These are phyloP conservation scores for Penicillium canariense DNA, from an alignment of 495 filamentous ascomycete species.

Conservation along the genomic window DNA sequence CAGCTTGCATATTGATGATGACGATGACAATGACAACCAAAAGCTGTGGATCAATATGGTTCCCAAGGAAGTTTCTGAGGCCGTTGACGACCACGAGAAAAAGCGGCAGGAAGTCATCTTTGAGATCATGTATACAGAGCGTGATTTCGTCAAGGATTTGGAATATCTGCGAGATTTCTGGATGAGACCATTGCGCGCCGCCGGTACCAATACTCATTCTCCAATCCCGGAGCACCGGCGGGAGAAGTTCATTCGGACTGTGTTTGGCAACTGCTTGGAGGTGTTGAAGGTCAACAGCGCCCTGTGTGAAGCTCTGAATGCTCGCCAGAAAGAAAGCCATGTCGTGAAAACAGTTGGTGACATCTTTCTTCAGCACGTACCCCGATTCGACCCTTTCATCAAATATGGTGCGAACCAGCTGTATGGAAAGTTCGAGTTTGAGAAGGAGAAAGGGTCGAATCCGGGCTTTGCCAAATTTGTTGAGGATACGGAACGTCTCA, in stretches of 20 bases:
- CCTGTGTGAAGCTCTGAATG: conserved; percentile 82
- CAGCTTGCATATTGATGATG: conserved; percentile 73
- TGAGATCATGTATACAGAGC: conserved; percentile 97
- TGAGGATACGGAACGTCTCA: conserved; percentile 92
- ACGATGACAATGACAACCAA: conserved; percentile 87
- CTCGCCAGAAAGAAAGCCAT: conserved; percentile 83
- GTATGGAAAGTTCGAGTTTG: conserved; percentile 96
- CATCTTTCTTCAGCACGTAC: conserved; percentile 89
- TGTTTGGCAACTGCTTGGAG: conserved; percentile 95
- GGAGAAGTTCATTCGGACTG: conserved; percentile 87
- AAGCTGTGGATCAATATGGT: conserved; percentile 99
- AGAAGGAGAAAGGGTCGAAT: conserved; percentile 89
- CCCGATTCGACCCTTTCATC: conserved; percentile 93
- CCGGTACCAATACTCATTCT: conserved; percentile 62
- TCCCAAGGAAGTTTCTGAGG: conserved; percentile 88
- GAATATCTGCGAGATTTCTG: conserved; percentile 99
- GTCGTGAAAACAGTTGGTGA: conserved; percentile 90
- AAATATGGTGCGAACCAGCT: conserved; percentile 95
- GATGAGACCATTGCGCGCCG: conserved; percentile 84
- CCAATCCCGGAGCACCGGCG: conserved; percentile 85
- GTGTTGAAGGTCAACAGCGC: conserved; percentile 86
- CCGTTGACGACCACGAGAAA: conserved; percentile 85
- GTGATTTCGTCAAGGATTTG: conserved; percentile 98
- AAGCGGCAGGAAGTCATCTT: conserved; percentile 98
- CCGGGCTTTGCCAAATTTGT: conserved; percentile 86